These are phyloP conservation scores for Vitis cinerea DNA, from an alignment of 164 flowering plant species.

Conservation along the genomic window DNA sequence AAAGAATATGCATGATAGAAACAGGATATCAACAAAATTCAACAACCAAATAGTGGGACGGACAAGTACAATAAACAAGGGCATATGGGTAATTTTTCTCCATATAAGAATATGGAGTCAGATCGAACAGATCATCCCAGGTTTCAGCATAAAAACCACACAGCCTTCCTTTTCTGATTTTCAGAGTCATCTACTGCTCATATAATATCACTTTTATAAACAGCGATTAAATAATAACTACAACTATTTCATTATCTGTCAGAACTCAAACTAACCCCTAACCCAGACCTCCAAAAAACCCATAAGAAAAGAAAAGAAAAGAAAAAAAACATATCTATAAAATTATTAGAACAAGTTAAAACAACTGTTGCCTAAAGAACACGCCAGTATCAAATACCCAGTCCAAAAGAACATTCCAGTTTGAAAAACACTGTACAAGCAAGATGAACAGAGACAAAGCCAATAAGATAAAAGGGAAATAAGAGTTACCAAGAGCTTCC, in stretches of 20 bases:
- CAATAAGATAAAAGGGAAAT: constrained; percentile 2
- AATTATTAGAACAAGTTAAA: constrained; percentile 16
- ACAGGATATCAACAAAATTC: not conserved
- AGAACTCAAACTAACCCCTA: constrained; percentile 8
- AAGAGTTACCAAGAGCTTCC: constrained; percentile 54
- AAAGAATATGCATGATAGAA: not conserved
- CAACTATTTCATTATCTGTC: constrained; percentile 7
- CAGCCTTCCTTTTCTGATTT: constrained; percentile 3
- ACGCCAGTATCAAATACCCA: constrained; percentile 2
- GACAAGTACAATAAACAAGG: constrained; percentile 23
- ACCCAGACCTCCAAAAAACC: not conserved
- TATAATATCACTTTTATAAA: not conserved
- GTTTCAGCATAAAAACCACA: constrained; percentile 13
- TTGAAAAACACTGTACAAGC: not conserved
- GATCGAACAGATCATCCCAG: constrained; percentile 18
- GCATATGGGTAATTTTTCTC: constrained; percentile 27
- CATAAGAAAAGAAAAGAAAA: not conserved
- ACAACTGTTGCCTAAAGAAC: constrained; percentile 5
- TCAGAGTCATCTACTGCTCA: not conserved
- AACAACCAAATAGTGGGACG: constrained; percentile 3
- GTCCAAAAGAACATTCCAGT: constrained; percentile 3
- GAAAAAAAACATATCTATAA: constrained; percentile 3
- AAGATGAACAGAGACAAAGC: not conserved
- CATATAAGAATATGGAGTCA: constrained; percentile 12
- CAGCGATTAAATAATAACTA: not conserved